Base-by-base conservation (phyloP, 202 grass and related monocot genomes). In the Sporobolus alterniflorus region DNA sequence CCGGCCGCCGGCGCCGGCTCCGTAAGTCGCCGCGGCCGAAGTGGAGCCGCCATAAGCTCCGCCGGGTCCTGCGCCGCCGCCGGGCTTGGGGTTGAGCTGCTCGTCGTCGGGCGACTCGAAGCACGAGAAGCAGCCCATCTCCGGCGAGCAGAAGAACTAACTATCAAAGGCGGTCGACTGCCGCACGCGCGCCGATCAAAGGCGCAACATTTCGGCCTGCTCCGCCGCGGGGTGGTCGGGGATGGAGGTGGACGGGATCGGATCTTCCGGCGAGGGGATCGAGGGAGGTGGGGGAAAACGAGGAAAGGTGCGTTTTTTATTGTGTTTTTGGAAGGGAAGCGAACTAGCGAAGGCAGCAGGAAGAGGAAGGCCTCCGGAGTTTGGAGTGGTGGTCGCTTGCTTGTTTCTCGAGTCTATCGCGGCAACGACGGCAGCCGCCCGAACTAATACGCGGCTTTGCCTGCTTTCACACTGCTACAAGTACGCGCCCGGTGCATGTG, bases 61-160 rank as follows among this genome's bases (percentile, higher is more conserved):
- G 5, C 28, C 60, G 28, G 60, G 28, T 5, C 28, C 28, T 29
- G 43, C 79, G 52, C 64, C 73, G 43, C 52, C 77, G 3, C 69
- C 84, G 15, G 80, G 81, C 61, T 88, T 93, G 71, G 76, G 86
- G 76, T 93, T 88, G 41, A 97, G 76, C 71, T 87, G 89, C 76
- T 79, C 87, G 29, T 93, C 89, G 9, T 83, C 86, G 12, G 79
- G 87, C 14, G 89, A 86, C 56, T 93, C 95, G 52, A 98, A 98
- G 89, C 92, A 98, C 55, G 89, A 84, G 67, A 98, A 98, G 76
- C 92, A 98, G 86, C 89, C 89, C 95, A 98, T 98, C 50, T 74
- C 66, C 62, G 48, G 13, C 24, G 66, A 76, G 73, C 68, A 41
- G 61, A 55, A 39, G 36, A 39, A 39, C 36, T 54, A 61, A 17